These are phyloP conservation scores for Xylaria bambusicola DNA, from an alignment of 495 filamentous ascomycete genomes.

Conservation along the genomic window DNA sequence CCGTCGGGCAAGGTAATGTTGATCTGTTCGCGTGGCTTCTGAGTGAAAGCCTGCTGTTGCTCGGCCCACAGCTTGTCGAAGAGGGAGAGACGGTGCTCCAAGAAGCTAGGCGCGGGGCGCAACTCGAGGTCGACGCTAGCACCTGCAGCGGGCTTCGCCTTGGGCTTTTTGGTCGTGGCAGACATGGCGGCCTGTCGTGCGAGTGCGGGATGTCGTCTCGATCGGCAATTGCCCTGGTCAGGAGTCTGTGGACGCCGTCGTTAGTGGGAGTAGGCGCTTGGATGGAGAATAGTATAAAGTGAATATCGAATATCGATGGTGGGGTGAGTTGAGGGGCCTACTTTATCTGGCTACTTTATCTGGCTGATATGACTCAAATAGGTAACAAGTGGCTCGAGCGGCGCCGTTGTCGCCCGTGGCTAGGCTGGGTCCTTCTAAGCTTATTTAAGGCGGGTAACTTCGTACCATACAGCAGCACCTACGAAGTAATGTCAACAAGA, in stretches of 20 bases:
- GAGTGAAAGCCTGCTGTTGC: constrained; percentile 70
- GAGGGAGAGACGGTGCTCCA: constrained; percentile 77
- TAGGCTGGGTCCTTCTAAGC: no score
- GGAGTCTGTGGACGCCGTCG: neutral
- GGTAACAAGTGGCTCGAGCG: constrained; percentile 8
- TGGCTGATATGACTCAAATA: constrained; percentile 2
- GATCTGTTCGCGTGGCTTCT: constrained; percentile 66
- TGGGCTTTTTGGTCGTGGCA: constrained; percentile 50
- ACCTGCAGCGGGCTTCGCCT: constrained; percentile 40
- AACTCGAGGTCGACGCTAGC: constrained; percentile 55
- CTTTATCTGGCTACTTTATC: neutral
- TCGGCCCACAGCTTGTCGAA: constrained; percentile 87
- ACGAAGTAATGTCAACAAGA: no score
- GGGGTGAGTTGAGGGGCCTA: constrained; percentile 14
- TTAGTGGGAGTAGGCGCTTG: no score
- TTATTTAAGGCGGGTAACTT: no score
- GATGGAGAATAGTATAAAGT: no score
- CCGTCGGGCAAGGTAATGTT: constrained; percentile 67
- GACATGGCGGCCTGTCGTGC: constrained; percentile 9
- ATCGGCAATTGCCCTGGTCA: neutral
- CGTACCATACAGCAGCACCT: no score
- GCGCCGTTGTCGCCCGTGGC: neutral
- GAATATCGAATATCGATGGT: constrained; percentile 6
- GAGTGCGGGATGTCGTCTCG: neutral
- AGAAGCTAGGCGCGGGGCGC: constrained; percentile 71